Evolutionary conservation across 2,329 filamentous ascomycete species (phyloP).

Genomic region (Pseudopithomyces maydicus): DNA sequence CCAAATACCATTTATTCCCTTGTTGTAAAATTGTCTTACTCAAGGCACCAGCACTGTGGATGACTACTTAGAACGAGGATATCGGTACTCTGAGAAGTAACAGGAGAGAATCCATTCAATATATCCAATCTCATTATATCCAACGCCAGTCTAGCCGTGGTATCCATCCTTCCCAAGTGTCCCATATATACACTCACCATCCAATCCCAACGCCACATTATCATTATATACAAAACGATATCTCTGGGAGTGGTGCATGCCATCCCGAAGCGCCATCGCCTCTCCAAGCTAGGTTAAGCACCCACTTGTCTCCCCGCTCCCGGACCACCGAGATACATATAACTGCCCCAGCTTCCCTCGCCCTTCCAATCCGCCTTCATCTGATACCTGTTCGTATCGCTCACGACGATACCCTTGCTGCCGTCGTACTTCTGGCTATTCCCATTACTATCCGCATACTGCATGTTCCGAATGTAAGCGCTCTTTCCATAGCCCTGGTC

Average conservation of each 20-base stretch:
- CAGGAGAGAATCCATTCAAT: too few relatives aligned
- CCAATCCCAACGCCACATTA: conserved; percentile 21
- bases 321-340: conserved; percentile 22
- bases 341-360: conserved; percentile 10
- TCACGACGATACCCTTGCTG: conserved; percentile 12
- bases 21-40: too few relatives aligned
- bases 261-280: too few relatives aligned
- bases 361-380: conserved; percentile 10
- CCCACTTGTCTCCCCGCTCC: conserved; percentile 16
- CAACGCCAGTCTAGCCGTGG: not conserved
- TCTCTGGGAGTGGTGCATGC: too few relatives aligned
- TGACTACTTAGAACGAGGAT: too few relatives aligned
- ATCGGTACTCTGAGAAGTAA: not conserved
- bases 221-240: not conserved
- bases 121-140: conserved; percentile 5
- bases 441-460: conserved; percentile 14
- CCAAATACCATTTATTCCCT: too few relatives aligned
- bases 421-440: conserved; percentile 16
- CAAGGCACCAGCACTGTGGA: too few relatives aligned
- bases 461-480: conserved; percentile 19
- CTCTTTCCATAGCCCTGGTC: conserved; percentile 14
- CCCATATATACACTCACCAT: conserved; percentile 61
- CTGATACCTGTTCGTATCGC: conserved; percentile 18
- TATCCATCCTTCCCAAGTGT: conserved; percentile 43
- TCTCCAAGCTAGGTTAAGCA: not conserved